These are phyloP conservation scores for Gyrodon lividus DNA, from an alignment of 768 basidiomycete genomes.

Conservation along the genomic window DNA sequence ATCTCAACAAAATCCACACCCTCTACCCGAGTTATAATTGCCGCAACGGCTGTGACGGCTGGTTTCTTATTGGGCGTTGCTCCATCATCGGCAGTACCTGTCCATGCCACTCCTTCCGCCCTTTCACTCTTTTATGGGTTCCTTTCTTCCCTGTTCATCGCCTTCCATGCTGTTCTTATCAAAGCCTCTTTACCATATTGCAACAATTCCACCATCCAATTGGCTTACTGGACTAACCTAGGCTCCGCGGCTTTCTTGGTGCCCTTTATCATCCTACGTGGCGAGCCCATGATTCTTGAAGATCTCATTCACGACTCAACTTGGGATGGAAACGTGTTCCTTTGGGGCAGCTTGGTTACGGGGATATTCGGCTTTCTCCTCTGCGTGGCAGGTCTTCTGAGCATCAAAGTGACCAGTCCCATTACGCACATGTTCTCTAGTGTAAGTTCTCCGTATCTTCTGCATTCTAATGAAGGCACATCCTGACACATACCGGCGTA, in stretches of 20 bases:
- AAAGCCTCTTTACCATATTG: conserved; percentile 67
- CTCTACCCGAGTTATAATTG: conserved; percentile 50
- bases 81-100: conserved; percentile 49
- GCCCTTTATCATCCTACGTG: conserved; percentile 58
- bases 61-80: conserved; percentile 79
- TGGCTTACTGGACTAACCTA: conserved; percentile 78
- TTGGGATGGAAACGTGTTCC: conserved; percentile 55
- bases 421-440: conserved; percentile 85
- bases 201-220: conserved; percentile 67
- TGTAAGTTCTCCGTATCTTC: conserved; percentile 41
- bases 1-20: conserved; percentile 55
- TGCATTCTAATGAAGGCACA: background rate
- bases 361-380: conserved; percentile 82
- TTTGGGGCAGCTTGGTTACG: conserved; percentile 66
- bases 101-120: conserved; percentile 44
- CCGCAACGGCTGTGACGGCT: conserved; percentile 62
- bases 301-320: conserved; percentile 36
- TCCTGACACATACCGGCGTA: conserved; percentile 6
- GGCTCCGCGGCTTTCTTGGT: conserved; percentile 65
- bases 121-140: conserved; percentile 69
- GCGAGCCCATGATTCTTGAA: conserved; percentile 47
- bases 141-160: conserved; percentile 72
- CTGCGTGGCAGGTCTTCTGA: conserved; percentile 74
- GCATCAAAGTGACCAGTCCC: conserved; percentile 80
- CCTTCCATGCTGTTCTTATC: conserved; percentile 73